These are phyloP conservation scores for Neonectria punicea DNA, from an alignment of 2,329 filamentous ascomycete species.

Conservation along the genomic window DNA sequence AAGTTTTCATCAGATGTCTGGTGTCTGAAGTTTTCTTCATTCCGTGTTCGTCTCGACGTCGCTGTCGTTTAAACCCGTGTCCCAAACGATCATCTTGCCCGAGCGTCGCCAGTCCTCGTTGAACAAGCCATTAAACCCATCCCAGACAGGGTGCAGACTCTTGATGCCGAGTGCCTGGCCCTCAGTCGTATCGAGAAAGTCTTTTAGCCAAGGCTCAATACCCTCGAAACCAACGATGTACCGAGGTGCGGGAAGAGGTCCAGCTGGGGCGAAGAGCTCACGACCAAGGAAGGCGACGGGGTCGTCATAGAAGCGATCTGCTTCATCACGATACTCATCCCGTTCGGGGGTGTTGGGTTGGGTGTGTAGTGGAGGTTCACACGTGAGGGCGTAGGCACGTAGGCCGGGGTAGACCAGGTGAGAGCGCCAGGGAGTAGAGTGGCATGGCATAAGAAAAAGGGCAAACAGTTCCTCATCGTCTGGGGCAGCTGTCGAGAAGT, in stretches of 20 bases:
- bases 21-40: neutral
- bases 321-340: slow-evolving; percentile 82
- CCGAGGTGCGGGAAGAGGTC: slow-evolving; percentile 54
- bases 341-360: slow-evolving; percentile 69
- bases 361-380: slow-evolving; percentile 84
- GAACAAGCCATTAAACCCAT: slow-evolving; percentile 69
- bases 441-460: slow-evolving; percentile 93
- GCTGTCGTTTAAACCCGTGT: slow-evolving; percentile 53
- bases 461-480: slow-evolving; percentile 64
- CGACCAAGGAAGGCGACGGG: slow-evolving; percentile 62
- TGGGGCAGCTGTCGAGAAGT: slow-evolving; percentile 42
- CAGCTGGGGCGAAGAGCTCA: slow-evolving; percentile 57
- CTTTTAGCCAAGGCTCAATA: slow-evolving; percentile 58
- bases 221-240: slow-evolving; percentile 72
- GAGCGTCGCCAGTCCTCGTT: slow-evolving; percentile 69
- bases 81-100: slow-evolving; percentile 70
- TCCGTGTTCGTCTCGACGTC: slow-evolving; percentile 13
- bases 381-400: slow-evolving; percentile 85
- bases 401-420: slow-evolving; percentile 82
- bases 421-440: slow-evolving; percentile 94
- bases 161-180: slow-evolving; percentile 54
- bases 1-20: neutral
- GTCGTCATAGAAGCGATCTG: slow-evolving; percentile 87
- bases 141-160: slow-evolving; percentile 62
- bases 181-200: slow-evolving; percentile 56